Evolutionary conservation across 331 rosid species (phyloP), one percentile per base, ranked within the genome.

Genomic region (Quercus tomentella): DNA sequence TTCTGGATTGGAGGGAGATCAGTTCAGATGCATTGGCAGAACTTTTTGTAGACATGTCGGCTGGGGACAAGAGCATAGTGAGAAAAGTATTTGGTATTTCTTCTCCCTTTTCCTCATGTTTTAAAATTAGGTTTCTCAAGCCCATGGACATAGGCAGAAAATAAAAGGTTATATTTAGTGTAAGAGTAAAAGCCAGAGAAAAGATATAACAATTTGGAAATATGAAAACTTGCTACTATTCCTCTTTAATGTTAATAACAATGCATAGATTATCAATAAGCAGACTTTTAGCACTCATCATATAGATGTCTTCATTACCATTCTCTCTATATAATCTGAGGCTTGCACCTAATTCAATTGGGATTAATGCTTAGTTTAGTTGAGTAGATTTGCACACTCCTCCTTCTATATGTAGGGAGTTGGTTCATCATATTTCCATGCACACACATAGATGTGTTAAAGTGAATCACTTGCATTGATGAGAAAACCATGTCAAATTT

Each of bases 41-140:
- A 83, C 88, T 95, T 78, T 93, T 84, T 80, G 56, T 82, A 71
- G 97, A 95, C 92, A 79, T 93, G 83, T 70, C 89, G 90, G 92
- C 90, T 2, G 94, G 89, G 81, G 94, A 90, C 45, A 83, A 77
- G 70, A 89, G 99, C 89, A 83, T 92, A 61, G 82, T 87, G 86
- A 86, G 99, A 93, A 88, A 85, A 87, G 96, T 92, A 72, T 95
- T 91, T 87, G 99, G 99, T 95, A 92, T 75, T 56, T 23, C 70
- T 70, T 72, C 87, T 68, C 62, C 37, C 79, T 72, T 75, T 73
- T 43, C 25, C 30, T 57, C n/a, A 43, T 65, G 72, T 11, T 5
- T 49, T 45, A 63, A 51, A 73, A 70, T 76, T 49, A 74, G 43
- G 22, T 57, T 80, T 70, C 77, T 73, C 22, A 41, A 62, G 80